Evolutionary conservation across 768 basidiomycete genomes (phyloP).

Genomic region (Polyporus arcularius): DNA sequence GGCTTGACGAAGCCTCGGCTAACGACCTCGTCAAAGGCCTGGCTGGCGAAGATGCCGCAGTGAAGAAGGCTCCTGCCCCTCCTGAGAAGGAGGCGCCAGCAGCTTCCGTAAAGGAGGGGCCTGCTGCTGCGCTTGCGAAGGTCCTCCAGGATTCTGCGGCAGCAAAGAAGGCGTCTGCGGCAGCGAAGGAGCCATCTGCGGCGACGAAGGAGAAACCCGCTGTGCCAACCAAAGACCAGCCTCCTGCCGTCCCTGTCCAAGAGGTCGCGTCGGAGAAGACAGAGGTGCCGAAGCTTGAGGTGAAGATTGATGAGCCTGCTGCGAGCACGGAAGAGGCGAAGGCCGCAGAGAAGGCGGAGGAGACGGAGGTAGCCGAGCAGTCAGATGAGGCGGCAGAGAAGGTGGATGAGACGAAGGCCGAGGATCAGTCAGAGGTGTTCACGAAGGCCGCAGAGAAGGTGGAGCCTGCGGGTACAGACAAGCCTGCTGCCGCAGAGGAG

Average conservation of each 20-base stretch:
- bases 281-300: conserved; percentile 1
- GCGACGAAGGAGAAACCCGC: conserved; percentile 6
- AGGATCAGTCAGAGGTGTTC: neutral
- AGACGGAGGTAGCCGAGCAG: conserved; percentile 2
- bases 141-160: neutral
- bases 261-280: neutral
- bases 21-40: conserved; percentile 72
- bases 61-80: conserved; percentile 9
- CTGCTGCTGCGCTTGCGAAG: neutral
- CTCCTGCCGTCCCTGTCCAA: too few species aligned
- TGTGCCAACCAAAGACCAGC: neutral
- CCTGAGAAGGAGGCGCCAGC: conserved; percentile 14
- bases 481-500: too few species aligned
- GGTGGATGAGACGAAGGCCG: neutral
- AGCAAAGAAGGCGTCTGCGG: conserved; percentile 3
- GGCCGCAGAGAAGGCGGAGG: conserved; percentile 7
- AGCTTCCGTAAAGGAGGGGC: neutral
- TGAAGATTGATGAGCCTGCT: neutral
- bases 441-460: neutral
- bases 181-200: neutral
- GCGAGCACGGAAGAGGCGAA: conserved; percentile 5
- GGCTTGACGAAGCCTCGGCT: conserved; percentile 76
- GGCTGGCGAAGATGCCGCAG: conserved; percentile 20
- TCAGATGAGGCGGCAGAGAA: neutral
- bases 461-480: neutral